phyloP scores from a whole-genome alignment of 208 protist species.

The Wallacemonas collosoma region DNA sequence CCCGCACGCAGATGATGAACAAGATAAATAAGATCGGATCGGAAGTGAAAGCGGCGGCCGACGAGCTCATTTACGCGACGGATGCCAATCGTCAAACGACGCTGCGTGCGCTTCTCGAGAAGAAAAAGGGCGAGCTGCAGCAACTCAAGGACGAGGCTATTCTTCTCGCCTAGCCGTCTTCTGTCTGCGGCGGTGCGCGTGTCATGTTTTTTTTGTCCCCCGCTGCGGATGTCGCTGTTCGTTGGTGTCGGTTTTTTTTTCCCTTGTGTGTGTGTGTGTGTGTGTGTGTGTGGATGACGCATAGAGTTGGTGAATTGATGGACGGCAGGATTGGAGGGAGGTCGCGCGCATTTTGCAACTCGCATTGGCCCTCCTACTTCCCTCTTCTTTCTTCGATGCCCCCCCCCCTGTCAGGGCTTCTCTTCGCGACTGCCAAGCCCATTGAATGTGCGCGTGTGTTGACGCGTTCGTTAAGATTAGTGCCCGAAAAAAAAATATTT shows the following conservation, averaged over 20 bases:
- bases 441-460: too few relatives aligned
- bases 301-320: too few relatives aligned
- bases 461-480: too few relatives aligned
- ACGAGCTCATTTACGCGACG: slow-evolving; percentile 35
- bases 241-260: not conserved
- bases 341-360: too few relatives aligned
- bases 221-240: not conserved
- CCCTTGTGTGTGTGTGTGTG: too few relatives aligned
- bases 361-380: too few relatives aligned
- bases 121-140: slow-evolving; percentile 36
- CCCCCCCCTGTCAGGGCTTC: too few relatives aligned
- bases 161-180: not conserved
- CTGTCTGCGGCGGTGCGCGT: not conserved
- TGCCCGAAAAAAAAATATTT: not conserved
- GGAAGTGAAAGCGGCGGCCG: slow-evolving; percentile 30
- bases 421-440: too few relatives aligned
- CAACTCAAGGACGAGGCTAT: slow-evolving; percentile 22
- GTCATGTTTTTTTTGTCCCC: not conserved
- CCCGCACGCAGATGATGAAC: slow-evolving; percentile 23
- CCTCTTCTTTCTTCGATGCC: too few relatives aligned
- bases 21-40: slow-evolving; percentile 39
- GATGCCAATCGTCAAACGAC: slow-evolving; percentile 27
- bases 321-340: too few relatives aligned
- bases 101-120: slow-evolving; percentile 20
- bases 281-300: too few relatives aligned